Evolutionary conservation across 139 green algal species (phyloP), one percentile per base, ranked within the genome.

Genomic region (Tetraselmis chui): DNA sequence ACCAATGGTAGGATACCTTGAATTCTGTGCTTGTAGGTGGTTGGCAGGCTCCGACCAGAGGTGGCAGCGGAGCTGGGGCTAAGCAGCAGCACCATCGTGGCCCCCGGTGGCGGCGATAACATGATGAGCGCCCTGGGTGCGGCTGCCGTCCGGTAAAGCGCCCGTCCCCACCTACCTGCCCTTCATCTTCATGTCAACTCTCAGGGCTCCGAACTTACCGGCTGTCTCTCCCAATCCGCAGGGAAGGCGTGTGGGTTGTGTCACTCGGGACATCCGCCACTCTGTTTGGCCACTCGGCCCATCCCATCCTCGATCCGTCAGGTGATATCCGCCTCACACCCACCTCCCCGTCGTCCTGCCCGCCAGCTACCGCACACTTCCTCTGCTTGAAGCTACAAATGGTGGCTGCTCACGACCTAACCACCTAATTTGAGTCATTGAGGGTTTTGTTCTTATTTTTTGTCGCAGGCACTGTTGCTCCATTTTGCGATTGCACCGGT

Each of bases 401-500:
- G n/a, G n/a, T n/a, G n/a, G n/a, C n/a, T n/a, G n/a, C n/a, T n/a
- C n/a, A n/a, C n/a, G n/a, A n/a, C n/a, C n/a, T n/a, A n/a, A n/a
- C n/a, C n/a, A n/a, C n/a, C n/a, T n/a, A n/a, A n/a, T n/a, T n/a
- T n/a, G n/a, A n/a, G n/a, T n/a, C n/a, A n/a, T n/a, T n/a, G n/a
- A n/a, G n/a, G n/a, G n/a, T n/a, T n/a, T n/a, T n/a, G n/a, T n/a
- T n/a, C n/a, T n/a, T n/a, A n/a, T n/a, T n/a, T n/a, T n/a, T n/a
- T 18, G 45, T 18, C 45, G 45, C 45, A 67, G 45, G 45, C 5
- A 67, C 45, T 67, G 45, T 98, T 28, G 90, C 86, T 59, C 91
- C 94, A 29, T 98, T 98, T 85, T 94, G 88, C 79, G 93, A 96
- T 80, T 90, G 92, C 24, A 94, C 94, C 0, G 94, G 91, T 2